Evolutionary conservation across 2,329 filamentous ascomycete species (phyloP), one percentile per base, ranked within the genome.

Genomic region (Ceratocystis alfenasii): DNA sequence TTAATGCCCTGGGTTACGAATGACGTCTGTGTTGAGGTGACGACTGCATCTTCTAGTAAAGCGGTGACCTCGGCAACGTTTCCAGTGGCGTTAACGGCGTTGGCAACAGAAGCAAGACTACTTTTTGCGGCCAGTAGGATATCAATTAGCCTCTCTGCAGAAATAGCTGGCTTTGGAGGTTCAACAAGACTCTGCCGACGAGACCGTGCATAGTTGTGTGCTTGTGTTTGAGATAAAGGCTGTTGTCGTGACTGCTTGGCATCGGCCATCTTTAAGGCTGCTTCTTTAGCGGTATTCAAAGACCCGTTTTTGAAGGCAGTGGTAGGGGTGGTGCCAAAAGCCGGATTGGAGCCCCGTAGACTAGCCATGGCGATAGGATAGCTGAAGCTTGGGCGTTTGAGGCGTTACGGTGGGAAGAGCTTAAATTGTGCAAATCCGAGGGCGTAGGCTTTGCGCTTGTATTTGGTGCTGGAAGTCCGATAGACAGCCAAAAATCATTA

Each of bases 61-160:
- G 90, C 87, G 3, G 91, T 90, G 15, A 83, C 80, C 22, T 84
- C 90, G 57, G 94, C 88, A 66, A 96, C 86, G 72, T 95, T 88
- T 20, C 36, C 60, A 73, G 94, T 92, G 69, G 91, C 92, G 68
- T 89, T 88, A 73, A 89, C 87, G 63, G 96, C 90, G 68, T 89
- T 86, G 53, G 81, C 84, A 74, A 95, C 91, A 10, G 90, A 90
- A 17, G 88, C 89, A 3, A 97, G 82, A 0, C 92, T 92, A 57
- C 90, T 85, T 74, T 96, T 96, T 7, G 93, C 89, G 36, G 88
- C 87, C 50, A 96, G 84, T 45, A 96, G 87, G 76, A 95, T 86
- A 64, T 85, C 83, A 66, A 96, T 89, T 55, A 97, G 84, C 28
- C 84, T 85, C 71, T 95, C 90, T 72, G 95, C 83, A 3, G 61